Evolutionary conservation across 2,329 filamentous ascomycete species (phyloP), one percentile per base, ranked within the genome.

Genomic region (Neofusicoccum kwambonambiense): DNA sequence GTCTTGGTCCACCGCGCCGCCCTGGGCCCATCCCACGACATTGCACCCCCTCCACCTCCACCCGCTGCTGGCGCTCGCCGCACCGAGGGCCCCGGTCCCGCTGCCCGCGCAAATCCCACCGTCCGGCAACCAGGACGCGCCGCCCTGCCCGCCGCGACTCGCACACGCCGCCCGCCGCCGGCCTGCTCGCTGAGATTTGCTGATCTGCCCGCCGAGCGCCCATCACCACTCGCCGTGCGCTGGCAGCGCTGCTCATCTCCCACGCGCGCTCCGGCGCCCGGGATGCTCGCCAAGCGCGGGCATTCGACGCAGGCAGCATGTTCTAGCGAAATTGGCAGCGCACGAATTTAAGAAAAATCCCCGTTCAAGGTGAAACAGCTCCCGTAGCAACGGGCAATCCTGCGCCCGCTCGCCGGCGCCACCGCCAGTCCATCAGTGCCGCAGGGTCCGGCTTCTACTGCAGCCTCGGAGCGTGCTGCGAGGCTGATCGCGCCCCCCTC

Each of bases 401-500:
- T 58, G 37, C 54, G 27, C 41, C 39, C 54, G 27, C 54, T 34
- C 39, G 39, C 56, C 56, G 56, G 27, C 56, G 56, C 22, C 22
- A 22, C 22, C 22, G 22, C 22, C 22, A 22, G 22, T 22, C 22
- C 22, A 22, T 3, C 22, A 22, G 22, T 22, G 22, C 37, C 22
- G 54, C 51, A 58, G 54, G 54, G 54, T 45, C 54, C 54, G 54
- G 54, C 54, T 58, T 58, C 54, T 58, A 39, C 17, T 58, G 54
- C 54, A 58, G 54, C 54, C 41, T 58, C 39, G 54, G 54, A 45
- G 52, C 51, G 27, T 41, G 51, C 51, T 54, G 51, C 51, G 51
- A 57, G 52, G 54, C 42, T 47, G 56, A 60, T 60, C 56, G 22
- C 22, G 54, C 11, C n/a, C 35, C 51, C 35, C 17, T 31, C 37